Percentiles rank a stretch among this genome's conserved stretches.
phyloP scores from a whole-genome alignment of 805 yeast species.

The Wickerhamiella siamensis region DNA sequence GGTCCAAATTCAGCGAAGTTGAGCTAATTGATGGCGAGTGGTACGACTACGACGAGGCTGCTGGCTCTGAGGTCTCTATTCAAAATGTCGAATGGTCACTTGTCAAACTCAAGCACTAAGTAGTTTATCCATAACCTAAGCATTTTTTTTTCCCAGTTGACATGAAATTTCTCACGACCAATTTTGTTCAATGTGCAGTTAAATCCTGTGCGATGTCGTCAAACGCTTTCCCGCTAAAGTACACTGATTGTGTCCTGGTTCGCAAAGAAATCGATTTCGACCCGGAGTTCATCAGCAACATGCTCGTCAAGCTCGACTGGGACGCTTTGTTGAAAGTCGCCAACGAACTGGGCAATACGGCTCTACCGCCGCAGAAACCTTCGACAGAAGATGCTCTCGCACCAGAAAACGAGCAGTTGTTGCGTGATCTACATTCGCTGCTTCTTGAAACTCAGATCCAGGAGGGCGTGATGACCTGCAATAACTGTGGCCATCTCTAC shows the following conservation, averaged over 20 bases:
- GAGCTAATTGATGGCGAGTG: constrained; percentile 75
- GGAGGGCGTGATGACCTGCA: constrained; percentile 83
- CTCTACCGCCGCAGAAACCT: constrained; percentile 27
- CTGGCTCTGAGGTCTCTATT: constrained; percentile 65
- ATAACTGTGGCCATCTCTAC: constrained; percentile 74
- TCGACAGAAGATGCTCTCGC: constrained; percentile 36
- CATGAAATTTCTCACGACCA: constrained; percentile 92
- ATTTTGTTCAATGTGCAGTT: constrained; percentile 88
- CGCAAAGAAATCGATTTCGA: constrained; percentile 70
- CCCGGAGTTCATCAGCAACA: constrained; percentile 61
- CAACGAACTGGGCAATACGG: constrained; percentile 48
- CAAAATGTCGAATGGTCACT: constrained; percentile 61
- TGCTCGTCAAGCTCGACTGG: constrained; percentile 82
- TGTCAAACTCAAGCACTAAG: constrained; percentile 17
- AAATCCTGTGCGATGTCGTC: constrained; percentile 61
- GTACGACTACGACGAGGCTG: constrained; percentile 88
- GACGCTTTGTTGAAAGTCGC: constrained; percentile 67
- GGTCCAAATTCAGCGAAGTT: constrained; percentile 37
- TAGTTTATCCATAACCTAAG: too few species aligned
- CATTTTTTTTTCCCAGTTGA: not conserved
- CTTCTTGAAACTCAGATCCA: constrained; percentile 73
- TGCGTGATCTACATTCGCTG: constrained; percentile 63
- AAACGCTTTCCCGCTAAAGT: constrained; percentile 69
- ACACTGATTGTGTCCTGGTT: constrained; percentile 50
- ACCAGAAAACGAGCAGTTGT: constrained; percentile 33